Base-by-base conservation (phyloP, 805 yeast genomes). In the Yamadazyma sp. region DNA sequence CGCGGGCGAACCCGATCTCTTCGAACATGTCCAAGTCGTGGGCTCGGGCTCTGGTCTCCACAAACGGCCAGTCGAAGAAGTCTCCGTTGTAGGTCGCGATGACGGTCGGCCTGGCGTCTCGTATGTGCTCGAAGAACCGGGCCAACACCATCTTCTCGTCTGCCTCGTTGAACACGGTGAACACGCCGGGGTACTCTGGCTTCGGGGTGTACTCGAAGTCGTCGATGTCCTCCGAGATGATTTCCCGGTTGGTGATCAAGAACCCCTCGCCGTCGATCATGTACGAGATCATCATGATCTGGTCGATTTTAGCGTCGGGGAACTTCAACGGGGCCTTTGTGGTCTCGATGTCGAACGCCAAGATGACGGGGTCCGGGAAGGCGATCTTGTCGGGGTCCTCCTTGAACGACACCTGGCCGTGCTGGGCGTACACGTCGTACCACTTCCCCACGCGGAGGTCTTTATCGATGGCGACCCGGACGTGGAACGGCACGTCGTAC, bases 241-340 rank as follows among this genome's bases (percentile, higher is more conserved):
- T 88, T 49, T 90, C 96, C 51, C 99, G 70, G 57, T 93, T 93
- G 7, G 98, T 93, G 43, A 93, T 95, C 26, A 93, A 67, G 55
- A 68, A 93, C 25, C 99, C 99, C 50, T 87, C 95, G 8, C 98
- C 99, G 57, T 93, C 99, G 44, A 93, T 90, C 99, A 95, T 95
- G 58, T 93, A 93, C 2, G 99, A 95, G 35, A 93, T 93, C 99
- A 95, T 95, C 97, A 93, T 93, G 27, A 93, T 77, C 60, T 87
- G 95, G 63, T 93, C 99, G 5, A 84, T 73, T 8, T 83, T 71
- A 5, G 96, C 76, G 52, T 88, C 99, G 0, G 99, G 99, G 49
- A 93, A 93, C 57, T 93, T 95, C 43, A 93, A 71, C 2, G 98
- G 98, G 9, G 95, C 88, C 57, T 93, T 93, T 10, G 97, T 88